Conservation (phyloP, 2,329 filamentous ascomycete genomes). For the Neopestalotiopsis rosae region DNA sequence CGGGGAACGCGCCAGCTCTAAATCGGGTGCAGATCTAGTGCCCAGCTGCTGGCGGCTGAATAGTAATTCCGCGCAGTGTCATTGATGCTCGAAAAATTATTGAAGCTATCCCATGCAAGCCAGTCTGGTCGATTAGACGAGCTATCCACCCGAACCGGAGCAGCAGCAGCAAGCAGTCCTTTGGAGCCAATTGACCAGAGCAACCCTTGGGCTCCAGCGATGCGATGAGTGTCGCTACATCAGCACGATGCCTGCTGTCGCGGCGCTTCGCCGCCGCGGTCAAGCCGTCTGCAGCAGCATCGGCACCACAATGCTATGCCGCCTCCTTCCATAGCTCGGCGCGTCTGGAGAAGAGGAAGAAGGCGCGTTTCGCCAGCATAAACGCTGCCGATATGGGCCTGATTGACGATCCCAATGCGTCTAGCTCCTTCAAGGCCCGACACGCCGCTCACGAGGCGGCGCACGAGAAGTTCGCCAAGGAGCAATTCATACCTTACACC, state of each 20-base stretch:
- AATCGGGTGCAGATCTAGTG: not conserved
- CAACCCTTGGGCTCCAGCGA: slow-evolving; percentile 28
- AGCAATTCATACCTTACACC: slow-evolving; percentile 68
- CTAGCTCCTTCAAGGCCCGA: not conserved
- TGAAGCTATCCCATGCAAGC: slow-evolving; percentile 20
- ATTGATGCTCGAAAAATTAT: slow-evolving; percentile 16
- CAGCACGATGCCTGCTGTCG: slow-evolving; percentile 58
- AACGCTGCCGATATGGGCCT: slow-evolving; percentile 58
- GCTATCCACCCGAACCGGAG: slow-evolving; percentile 17
- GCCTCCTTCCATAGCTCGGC: slow-evolving; percentile 58
- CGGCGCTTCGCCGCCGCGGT: slow-evolving; percentile 49
- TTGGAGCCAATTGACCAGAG: slow-evolving; percentile 23
- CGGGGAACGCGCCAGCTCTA: slow-evolving; percentile 17
- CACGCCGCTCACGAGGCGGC: slow-evolving; percentile 34
- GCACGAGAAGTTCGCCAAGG: slow-evolving; percentile 49
- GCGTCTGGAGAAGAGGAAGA: slow-evolving; percentile 50
- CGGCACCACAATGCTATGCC: slow-evolving; percentile 40
- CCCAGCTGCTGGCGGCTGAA: slow-evolving; percentile 15
- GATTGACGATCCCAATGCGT: slow-evolving; percentile 23
- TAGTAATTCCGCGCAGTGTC: slow-evolving; percentile 15
- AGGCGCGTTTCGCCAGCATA: slow-evolving; percentile 57
- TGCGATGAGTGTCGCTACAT: slow-evolving; percentile 62
- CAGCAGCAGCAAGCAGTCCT: not conserved
- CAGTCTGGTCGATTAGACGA: slow-evolving; percentile 22
- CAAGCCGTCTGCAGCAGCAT: slow-evolving; percentile 24